These are phyloP conservation scores for Truncatella angustata DNA, from an alignment of 2,329 filamentous ascomycete genomes.

Conservation along the genomic window DNA sequence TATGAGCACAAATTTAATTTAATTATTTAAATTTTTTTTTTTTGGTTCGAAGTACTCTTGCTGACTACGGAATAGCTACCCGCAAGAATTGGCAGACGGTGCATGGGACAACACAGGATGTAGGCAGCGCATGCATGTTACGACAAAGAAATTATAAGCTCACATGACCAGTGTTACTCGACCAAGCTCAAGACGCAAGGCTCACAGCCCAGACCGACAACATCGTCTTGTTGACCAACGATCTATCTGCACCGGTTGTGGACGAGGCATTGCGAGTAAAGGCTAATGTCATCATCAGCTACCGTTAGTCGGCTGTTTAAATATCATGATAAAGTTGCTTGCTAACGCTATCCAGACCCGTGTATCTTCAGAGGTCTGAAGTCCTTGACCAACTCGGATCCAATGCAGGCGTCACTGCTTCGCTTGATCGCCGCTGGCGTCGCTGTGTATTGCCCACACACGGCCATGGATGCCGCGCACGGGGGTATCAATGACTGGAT, in stretches of 20 bases:
- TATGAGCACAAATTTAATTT: slow-evolving; percentile 39
- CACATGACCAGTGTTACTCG: slow-evolving; percentile 46
- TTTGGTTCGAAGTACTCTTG: too few relatives aligned
- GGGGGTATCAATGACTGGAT: slow-evolving; percentile 93
- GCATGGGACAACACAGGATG: slow-evolving; percentile 93
- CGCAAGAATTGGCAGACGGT: slow-evolving; percentile 82
- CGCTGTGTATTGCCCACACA: slow-evolving; percentile 95
- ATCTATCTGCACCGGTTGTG: slow-evolving; percentile 84
- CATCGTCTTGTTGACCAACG: slow-evolving; percentile 67
- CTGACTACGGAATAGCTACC: slow-evolving; percentile 61
- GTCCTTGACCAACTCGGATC: slow-evolving; percentile 77
- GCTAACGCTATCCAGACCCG: slow-evolving; percentile 61
- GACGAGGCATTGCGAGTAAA: slow-evolving; percentile 80
- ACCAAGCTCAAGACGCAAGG: slow-evolving; percentile 53
- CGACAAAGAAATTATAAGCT: too few relatives aligned
- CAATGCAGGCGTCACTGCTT: slow-evolving; percentile 83
- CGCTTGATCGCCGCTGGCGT: slow-evolving; percentile 82
- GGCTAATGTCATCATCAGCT: slow-evolving; percentile 80
- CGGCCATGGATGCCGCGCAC: slow-evolving; percentile 83
- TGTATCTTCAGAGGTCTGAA: slow-evolving; percentile 96
- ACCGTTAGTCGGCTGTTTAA: slow-evolving; percentile 59
- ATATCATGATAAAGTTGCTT: not conserved
- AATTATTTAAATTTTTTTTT: not conserved
- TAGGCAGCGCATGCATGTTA: too few relatives aligned
- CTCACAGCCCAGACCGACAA: slow-evolving; percentile 38